These are phyloP conservation scores for Talaromyces piceae DNA, from an alignment of 2,329 filamentous ascomycete genomes.

Conservation along the genomic window DNA sequence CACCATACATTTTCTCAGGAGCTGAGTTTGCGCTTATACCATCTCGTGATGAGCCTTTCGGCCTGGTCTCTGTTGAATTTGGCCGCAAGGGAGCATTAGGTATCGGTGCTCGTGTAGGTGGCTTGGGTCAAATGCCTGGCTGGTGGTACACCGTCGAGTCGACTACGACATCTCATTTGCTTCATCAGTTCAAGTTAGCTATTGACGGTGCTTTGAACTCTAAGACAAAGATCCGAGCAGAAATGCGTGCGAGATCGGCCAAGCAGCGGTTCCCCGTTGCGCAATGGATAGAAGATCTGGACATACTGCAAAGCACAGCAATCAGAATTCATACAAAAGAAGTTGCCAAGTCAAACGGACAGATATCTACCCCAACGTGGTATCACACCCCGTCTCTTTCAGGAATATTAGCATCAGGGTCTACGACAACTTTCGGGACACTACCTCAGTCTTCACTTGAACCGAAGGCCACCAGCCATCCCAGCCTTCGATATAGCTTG, in stretches of 20 bases:
- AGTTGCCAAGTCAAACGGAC: slow-evolving; percentile 23
- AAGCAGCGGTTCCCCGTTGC: slow-evolving; percentile 61
- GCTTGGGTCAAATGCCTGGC: slow-evolving; percentile 63
- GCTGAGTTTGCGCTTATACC: slow-evolving; percentile 63
- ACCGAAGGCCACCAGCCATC: slow-evolving; percentile 23
- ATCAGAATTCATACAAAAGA: slow-evolving; percentile 51
- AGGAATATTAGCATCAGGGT: slow-evolving; percentile 19
- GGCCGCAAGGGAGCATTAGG: slow-evolving; percentile 61
- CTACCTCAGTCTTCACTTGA: slow-evolving; percentile 29
- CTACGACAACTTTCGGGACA: slow-evolving; percentile 20
- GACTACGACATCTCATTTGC: slow-evolving; percentile 53
- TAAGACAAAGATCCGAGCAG: slow-evolving; percentile 47
- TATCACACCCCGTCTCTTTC: slow-evolving; percentile 34
- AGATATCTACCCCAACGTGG: slow-evolving; percentile 32
- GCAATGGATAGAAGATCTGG: slow-evolving; percentile 59
- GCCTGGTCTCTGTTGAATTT: slow-evolving; percentile 62
- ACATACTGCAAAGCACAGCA: slow-evolving; percentile 53
- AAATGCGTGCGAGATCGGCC: slow-evolving; percentile 58
- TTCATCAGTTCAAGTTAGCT: slow-evolving; percentile 58
- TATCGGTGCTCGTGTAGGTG: slow-evolving; percentile 59
- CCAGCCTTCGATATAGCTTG: slow-evolving; percentile 23
- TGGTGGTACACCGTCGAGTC: slow-evolving; percentile 66
- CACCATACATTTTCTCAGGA: slow-evolving; percentile 60
- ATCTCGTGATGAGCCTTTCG: slow-evolving; percentile 62
- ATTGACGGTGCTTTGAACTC: slow-evolving; percentile 56